Evolutionary conservation across 495 filamentous ascomycete genomes (phyloP).

Genomic region (Aspergillus biplanus): DNA sequence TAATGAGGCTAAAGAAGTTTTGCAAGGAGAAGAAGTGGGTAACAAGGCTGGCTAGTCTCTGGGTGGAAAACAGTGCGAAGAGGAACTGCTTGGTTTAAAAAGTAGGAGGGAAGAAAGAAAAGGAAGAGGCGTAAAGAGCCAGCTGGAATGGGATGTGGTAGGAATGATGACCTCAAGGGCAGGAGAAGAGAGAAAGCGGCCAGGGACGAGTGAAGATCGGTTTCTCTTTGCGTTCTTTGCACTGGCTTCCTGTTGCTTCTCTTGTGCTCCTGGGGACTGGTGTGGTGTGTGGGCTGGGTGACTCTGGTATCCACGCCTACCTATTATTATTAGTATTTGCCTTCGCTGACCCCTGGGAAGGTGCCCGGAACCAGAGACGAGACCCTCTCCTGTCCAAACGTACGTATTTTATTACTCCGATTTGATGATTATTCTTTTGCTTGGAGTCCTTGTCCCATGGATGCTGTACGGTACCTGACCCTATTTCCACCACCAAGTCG

Average conservation of each 20-base stretch:
- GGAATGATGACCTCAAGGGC: constrained; percentile 19
- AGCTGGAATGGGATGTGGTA: constrained; percentile 19
- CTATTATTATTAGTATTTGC: constrained; percentile 23
- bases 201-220: constrained; percentile 11
- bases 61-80: constrained; percentile 17
- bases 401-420: background rate
- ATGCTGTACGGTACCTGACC: constrained; percentile 6
- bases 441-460: background rate
- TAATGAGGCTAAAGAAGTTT: constrained; percentile 10
- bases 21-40: constrained; percentile 15
- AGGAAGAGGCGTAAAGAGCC: constrained; percentile 14
- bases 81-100: constrained; percentile 20
- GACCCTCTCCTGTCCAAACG: background rate
- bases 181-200: constrained; percentile 17
- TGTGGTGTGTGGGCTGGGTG: constrained; percentile 16
- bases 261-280: background rate
- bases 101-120: constrained; percentile 23
- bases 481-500: background rate
- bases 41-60: constrained; percentile 4
- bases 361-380: constrained; percentile 27
- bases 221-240: constrained; percentile 8
- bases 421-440: too few relatives aligned
- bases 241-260: constrained; percentile 1
- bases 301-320: constrained; percentile 21
- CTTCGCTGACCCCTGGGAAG: constrained; percentile 24